These are phyloP conservation scores for Salix suchowensis DNA, from an alignment of 345 rosid genomes.

Conservation along the genomic window DNA sequence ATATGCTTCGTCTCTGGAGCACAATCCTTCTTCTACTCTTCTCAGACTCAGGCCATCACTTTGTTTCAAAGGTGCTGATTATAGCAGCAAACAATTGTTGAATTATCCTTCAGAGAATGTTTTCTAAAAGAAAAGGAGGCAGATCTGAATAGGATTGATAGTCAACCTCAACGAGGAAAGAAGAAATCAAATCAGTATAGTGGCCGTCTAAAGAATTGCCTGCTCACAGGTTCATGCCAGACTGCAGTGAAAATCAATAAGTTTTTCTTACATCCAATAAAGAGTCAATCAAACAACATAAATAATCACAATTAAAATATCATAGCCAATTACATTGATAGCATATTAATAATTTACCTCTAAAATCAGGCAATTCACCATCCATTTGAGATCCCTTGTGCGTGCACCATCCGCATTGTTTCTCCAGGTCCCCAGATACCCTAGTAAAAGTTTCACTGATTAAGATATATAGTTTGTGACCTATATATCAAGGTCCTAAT, in stretches of 20 bases:
- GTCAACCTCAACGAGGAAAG: background rate
- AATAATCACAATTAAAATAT: background rate
- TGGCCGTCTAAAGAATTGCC: background rate
- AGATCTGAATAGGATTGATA: no score
- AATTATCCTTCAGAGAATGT: no score
- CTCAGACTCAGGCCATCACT: no score
- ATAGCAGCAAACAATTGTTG: no score
- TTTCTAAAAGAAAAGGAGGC: no score
- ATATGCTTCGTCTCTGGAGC: no score
- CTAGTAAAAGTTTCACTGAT: no score
- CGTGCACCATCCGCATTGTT: background rate
- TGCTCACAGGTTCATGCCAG: background rate
- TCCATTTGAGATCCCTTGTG: background rate
- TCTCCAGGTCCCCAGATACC: background rate
- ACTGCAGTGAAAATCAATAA: background rate
- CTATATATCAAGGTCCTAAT: background rate
- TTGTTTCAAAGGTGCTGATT: no score
- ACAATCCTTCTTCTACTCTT: no score
- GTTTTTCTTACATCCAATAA: background rate
- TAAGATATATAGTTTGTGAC: background rate
- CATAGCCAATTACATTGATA: background rate
- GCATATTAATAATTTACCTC: background rate
- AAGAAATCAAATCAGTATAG: background rate
- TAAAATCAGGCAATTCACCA: background rate
- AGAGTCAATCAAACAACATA: background rate